These are phyloP conservation scores for Hymenochaete sp. DNA, from an alignment of 1,284 basidiomycete species.

Conservation along the genomic window DNA sequence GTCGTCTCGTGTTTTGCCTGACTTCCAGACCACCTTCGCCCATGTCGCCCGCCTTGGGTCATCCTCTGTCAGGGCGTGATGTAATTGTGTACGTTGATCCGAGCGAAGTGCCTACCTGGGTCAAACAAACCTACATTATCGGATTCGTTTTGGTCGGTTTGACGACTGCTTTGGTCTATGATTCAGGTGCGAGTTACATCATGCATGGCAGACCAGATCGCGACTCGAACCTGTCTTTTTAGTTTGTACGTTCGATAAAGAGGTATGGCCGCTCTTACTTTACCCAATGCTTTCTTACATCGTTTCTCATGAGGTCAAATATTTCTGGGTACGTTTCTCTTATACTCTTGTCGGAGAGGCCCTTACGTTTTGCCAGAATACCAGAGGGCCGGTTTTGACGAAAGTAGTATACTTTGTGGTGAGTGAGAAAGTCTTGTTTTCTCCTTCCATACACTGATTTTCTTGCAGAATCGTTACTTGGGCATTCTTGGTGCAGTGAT, in stretches of 20 bases:
- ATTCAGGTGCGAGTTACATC: neutral
- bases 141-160: neutral
- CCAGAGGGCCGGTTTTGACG: neutral
- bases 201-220: too few species aligned
- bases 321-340: constrained; percentile 2
- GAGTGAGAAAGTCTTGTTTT: neutral
- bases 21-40: too few species aligned
- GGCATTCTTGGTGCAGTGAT: constrained; percentile 5
- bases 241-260: constrained; percentile 3
- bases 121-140: neutral
- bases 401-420: constrained; percentile 8
- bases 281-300: neutral
- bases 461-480: constrained; percentile 4
- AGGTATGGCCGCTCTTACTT: neutral
- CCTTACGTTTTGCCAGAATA: neutral
- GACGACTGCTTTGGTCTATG: constrained; percentile 2
- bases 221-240: too few species aligned
- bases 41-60: too few species aligned
- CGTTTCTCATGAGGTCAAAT: neutral
- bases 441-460: too few species aligned
- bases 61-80: neutral
- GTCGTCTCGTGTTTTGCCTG: too few species aligned
- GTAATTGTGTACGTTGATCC: neutral
- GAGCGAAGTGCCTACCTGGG: neutral
- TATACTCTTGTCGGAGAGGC: neutral